phyloP scores from a whole-genome alignment of 2,329 filamentous ascomycete species.

The Penicillium frequentans region DNA sequence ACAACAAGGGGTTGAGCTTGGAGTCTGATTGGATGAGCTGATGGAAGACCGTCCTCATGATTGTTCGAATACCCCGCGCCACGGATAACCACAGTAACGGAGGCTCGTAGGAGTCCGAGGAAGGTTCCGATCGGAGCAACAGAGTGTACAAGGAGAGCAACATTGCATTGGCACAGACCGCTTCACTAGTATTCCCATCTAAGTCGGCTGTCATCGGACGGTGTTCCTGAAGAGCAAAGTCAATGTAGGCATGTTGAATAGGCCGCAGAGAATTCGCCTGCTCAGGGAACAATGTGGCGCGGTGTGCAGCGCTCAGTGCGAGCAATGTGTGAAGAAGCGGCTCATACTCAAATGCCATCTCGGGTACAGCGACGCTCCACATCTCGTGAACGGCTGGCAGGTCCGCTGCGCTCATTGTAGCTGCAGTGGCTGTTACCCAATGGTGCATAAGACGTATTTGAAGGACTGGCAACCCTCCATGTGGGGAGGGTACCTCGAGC shows the following conservation, averaged over 20 bases:
- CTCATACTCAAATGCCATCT: constrained; percentile 22
- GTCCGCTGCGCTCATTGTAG: constrained; percentile 20
- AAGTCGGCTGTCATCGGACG: constrained; percentile 12
- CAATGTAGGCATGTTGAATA: constrained; percentile 18
- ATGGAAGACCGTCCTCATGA: constrained; percentile 11
- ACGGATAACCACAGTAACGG: constrained; percentile 19
- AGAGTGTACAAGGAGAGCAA: constrained; percentile 17
- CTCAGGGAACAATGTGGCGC: constrained; percentile 9
- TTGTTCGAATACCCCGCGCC: constrained; percentile 15
- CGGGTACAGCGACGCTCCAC: constrained; percentile 18
- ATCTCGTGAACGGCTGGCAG: constrained; percentile 12
- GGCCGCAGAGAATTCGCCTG: constrained; percentile 15
- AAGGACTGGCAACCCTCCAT: constrained; percentile 9
- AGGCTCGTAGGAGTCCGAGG: constrained; percentile 13
- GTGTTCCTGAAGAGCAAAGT: constrained; percentile 13
- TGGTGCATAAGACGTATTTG: constrained; percentile 20
- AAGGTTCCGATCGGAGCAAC: constrained; percentile 16
- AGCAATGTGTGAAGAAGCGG: constrained; percentile 21
- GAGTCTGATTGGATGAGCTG: constrained; percentile 12
- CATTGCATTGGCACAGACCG: constrained; percentile 16
- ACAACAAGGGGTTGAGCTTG: constrained; percentile 11
- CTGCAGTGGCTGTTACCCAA: constrained; percentile 17
- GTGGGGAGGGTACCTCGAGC: constrained; percentile 8
- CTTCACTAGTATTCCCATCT: constrained; percentile 12
- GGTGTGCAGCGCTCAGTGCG: constrained; percentile 16